Conservation (phyloP, 768 basidiomycete species). For the Postia placenta region DNA sequence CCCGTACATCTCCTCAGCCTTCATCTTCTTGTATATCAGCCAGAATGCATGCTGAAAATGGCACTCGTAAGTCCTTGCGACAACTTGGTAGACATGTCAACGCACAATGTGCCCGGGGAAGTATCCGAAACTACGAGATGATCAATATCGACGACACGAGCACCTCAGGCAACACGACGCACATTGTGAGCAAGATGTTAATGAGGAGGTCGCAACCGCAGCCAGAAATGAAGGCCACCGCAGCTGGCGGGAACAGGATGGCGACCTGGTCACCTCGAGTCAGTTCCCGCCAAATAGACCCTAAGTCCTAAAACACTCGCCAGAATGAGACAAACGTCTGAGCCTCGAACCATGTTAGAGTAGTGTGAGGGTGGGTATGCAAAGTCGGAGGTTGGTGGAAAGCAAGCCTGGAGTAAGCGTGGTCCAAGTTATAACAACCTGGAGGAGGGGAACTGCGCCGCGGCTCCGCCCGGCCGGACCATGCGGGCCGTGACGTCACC, state of each 20-base stretch:
- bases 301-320: slow-evolving; percentile 33
- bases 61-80: background rate
- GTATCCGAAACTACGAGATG: slow-evolving; percentile 58
- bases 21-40: slow-evolving; percentile 87
- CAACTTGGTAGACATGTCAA: background rate
- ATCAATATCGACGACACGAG: background rate
- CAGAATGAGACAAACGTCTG: slow-evolving; percentile 76
- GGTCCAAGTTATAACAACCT: background rate
- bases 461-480: too few species aligned
- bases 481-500: too few species aligned
- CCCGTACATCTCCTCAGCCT: slow-evolving; percentile 80
- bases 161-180: slow-evolving; percentile 14
- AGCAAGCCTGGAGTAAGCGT: background rate
- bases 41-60: slow-evolving; percentile 68
- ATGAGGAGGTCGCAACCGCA: slow-evolving; percentile 86
- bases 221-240: slow-evolving; percentile 69
- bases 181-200: slow-evolving; percentile 77
- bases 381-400: background rate
- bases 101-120: slow-evolving; percentile 56
- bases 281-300: background rate
- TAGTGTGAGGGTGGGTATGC: background rate
- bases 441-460: too few species aligned
- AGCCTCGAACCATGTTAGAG: slow-evolving; percentile 42
- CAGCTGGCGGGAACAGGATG: slow-evolving; percentile 78
- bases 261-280: slow-evolving; percentile 44